Evolutionary conservation across 352 stramenopile genomes (phyloP), one percentile per base, ranked within the genome.

Genomic region (Aphanomyces astaci): DNA sequence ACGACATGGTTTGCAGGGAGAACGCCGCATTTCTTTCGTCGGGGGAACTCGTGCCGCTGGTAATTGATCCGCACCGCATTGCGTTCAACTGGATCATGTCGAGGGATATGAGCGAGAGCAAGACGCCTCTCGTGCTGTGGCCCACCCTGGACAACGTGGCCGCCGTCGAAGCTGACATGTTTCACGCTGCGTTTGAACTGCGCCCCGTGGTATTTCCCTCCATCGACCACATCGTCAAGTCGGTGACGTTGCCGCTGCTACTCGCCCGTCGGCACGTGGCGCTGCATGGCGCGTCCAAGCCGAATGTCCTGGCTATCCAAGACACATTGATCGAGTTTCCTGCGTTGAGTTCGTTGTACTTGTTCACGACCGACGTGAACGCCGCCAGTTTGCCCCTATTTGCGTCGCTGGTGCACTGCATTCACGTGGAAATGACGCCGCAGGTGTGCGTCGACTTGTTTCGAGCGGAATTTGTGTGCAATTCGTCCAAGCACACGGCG

Each of bases 1-100:
- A 76, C 25, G 82, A 93, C 45, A 15, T 71, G 2, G 64, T 62
- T 7, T 60, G 72, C 4, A 13, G 81, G 0, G 80, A 90, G 33
- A 91, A 76, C 48, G 76, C 73, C 2, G 74, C 88, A 0, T 76
- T 84, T 2, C 45, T 67, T 0, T 64, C 79, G 0, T 64, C 76
- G 4, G 79, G 73, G 49, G 88, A 82, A 54, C 72, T 73, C 4
- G 72, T 80, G 3, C 82, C 84, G 3, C 33, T 90, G 0, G 15
- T 93, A 0, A 74, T 93, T 22, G 82, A 93, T 62, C 82, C 82
- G 5, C 71, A 82, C n/a, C 64, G 72, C 4, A 71, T 90, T 27
- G 81, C 79, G 15, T 74, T 55, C 2, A 66, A 77, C 1, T 91
- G 84, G 84, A 46, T 93, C 9, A 78, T 68, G 62, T 25, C 46